Evolutionary conservation across 148 eudicot species (phyloP).

Genomic region (Pharnaceum exiguum): DNA sequence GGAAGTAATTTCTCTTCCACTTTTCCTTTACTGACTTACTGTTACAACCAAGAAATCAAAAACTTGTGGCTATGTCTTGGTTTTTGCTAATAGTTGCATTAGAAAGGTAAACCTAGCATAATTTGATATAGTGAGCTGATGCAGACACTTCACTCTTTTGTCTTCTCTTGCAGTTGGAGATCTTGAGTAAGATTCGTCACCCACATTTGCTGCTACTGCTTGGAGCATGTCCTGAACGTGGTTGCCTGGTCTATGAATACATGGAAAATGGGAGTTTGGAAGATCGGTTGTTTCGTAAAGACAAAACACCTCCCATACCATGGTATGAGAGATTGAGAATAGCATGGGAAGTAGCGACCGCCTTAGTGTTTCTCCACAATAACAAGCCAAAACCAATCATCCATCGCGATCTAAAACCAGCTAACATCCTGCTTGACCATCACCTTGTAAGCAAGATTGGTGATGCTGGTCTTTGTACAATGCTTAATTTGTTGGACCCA

Average conservation of each 20-base stretch:
- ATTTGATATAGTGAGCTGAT: not conserved
- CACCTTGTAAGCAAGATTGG: constrained; percentile 86
- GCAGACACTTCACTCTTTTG: not conserved
- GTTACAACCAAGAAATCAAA: not conserved
- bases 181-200: constrained; percentile 70
- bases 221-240: constrained; percentile 69
- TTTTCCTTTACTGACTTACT: not conserved
- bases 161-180: constrained; percentile 51
- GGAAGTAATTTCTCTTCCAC: constrained; percentile 45
- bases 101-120: not conserved
- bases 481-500: constrained; percentile 37
- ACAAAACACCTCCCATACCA: constrained; percentile 55
- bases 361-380: constrained; percentile 79
- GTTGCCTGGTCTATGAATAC: constrained; percentile 84
- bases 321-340: constrained; percentile 82
- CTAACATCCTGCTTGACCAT: constrained; percentile 82
- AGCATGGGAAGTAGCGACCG: constrained; percentile 85
- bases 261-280: constrained; percentile 88
- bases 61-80: too few relatives aligned
- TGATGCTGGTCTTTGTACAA: constrained; percentile 78
- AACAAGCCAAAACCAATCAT: constrained; percentile 66
- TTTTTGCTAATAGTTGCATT: not conserved
- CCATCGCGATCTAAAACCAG: constrained; percentile 77
- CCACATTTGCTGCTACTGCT: constrained; percentile 79
- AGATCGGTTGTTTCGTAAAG: constrained; percentile 48